Percentiles rank a stretch among this genome's conserved stretches.
phyloP scores from a whole-genome alignment of 1,284 basidiomycete species.

The Heliocybe sulcata region DNA sequence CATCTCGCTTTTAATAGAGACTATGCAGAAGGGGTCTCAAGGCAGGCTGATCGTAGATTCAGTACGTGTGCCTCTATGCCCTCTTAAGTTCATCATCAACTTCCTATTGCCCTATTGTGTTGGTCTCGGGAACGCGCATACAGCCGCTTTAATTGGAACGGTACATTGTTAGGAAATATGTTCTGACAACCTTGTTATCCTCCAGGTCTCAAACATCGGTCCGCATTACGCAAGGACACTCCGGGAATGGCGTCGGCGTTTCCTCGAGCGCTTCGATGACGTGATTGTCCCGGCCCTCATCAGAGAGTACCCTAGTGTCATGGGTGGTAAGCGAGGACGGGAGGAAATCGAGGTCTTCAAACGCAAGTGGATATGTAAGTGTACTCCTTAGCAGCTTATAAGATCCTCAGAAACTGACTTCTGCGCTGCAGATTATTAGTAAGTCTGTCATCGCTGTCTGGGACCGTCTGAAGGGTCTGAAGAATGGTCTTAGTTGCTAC shows the following conservation, averaged over 20 bases:
- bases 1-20: slow-evolving; percentile 52
- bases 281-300: slow-evolving; percentile 57
- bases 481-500: slow-evolving; percentile 46
- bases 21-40: slow-evolving; percentile 46
- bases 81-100: not conserved
- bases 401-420: not conserved
- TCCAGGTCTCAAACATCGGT: slow-evolving; percentile 63
- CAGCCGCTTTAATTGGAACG: not conserved
- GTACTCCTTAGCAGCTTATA: slow-evolving; percentile 6
- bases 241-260: slow-evolving; percentile 73
- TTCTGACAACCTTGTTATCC: not conserved
- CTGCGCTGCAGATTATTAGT: slow-evolving; percentile 32
- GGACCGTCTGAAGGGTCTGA: slow-evolving; percentile 1
- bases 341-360: slow-evolving; percentile 71
- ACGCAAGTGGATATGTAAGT: slow-evolving; percentile 76
- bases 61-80: not conserved
- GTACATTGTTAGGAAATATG: not conserved
- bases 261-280: slow-evolving; percentile 56
- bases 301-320: slow-evolving; percentile 53
- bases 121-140: not conserved
- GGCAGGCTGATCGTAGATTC: slow-evolving; percentile 64
- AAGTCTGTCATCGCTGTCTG: slow-evolving; percentile 12
- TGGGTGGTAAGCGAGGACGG: slow-evolving; percentile 34
- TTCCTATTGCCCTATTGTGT: not conserved
- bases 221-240: slow-evolving; percentile 78